Base-by-base conservation (phyloP, 106 monocot species). In the Dactylorhiza incarnata region DNA sequence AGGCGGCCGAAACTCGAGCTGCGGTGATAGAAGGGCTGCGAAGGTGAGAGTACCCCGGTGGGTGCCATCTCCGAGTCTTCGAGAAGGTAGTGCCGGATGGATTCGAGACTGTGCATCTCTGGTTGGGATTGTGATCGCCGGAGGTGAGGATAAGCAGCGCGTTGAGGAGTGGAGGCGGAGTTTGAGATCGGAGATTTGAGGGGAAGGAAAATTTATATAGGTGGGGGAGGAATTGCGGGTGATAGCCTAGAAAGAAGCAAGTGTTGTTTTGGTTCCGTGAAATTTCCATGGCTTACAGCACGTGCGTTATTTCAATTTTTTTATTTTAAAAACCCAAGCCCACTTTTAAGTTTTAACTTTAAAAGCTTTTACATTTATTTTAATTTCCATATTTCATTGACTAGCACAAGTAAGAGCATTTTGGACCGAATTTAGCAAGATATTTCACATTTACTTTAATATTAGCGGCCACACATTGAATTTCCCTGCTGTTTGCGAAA, bases 1-100 rank as follows among this genome's bases (percentile, higher is more conserved):
- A 92, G 78, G 82, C 82, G 84, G 12, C 87, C 84, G 81, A 95
- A 95, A 82, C 84, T 95, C 22, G 85, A 71, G 80, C 79, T 86
- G 65, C 89, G 83, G 75, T 74, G 37, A 78, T 88, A 88, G 12
- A 48, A 46, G 1, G 72, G 22, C 17, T 24, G 45, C 1, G 49
- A 44, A n/a, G 62, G 62, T 26, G 46, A 16, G 26, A 26, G 16
- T 45, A 10, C 81, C 55, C 71, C 37, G 25, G 73, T 37, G 45
- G 49, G 17, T 1, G 63, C 80, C 11, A 75, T 45, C 65, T 44
- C 69, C 1, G 51, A 2, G 10, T 78, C 77, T 22, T 78, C 70
- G 10, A 78, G 70, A 7, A 70, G 70, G 54, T 69, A 53, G 4
- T 45, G 69, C 10, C 77, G 43, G 72, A 48, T 72, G 9, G 72